Evolutionary conservation across 495 filamentous ascomycete genomes (phyloP).

Genomic region (Margaritispora aquatica): DNA sequence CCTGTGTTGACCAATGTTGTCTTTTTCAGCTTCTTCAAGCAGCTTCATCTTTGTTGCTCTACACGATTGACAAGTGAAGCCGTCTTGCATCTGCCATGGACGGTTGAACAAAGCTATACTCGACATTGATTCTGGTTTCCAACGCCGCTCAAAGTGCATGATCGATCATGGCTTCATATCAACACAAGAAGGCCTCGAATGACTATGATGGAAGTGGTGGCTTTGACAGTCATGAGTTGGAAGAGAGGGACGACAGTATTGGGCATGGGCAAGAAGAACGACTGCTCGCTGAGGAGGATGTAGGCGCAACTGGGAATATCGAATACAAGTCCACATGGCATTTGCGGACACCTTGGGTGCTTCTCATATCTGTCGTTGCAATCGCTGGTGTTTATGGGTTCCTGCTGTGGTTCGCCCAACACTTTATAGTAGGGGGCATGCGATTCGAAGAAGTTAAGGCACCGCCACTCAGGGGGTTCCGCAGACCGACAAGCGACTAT

Average conservation of each 20-base stretch:
- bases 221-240: slow-evolving; percentile 1
- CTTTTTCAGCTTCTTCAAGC: not conserved
- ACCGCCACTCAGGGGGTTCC: slow-evolving; percentile 12
- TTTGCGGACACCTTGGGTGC: slow-evolving; percentile 23
- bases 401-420: slow-evolving; percentile 12
- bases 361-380: slow-evolving; percentile 10
- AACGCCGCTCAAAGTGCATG: not conserved
- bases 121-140: no score
- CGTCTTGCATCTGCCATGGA: not conserved
- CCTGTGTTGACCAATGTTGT: no score
- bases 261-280: slow-evolving; percentile 10
- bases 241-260: not conserved
- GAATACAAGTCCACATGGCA: slow-evolving; percentile 21
- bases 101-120: not conserved
- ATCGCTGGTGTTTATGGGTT: slow-evolving; percentile 8
- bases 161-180: slow-evolving; percentile 10
- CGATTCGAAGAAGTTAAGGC: not conserved
- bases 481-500: slow-evolving; percentile 33
- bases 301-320: slow-evolving; percentile 5
- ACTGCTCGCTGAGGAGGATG: slow-evolving; percentile 12
- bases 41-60: not conserved
- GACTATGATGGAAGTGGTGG: slow-evolving; percentile 11
- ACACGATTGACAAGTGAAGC: no score
- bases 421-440: slow-evolving; percentile 12
- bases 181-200: slow-evolving; percentile 11